These are phyloP conservation scores for Apiospora aurea DNA, from an alignment of 2,329 filamentous ascomycete species.

Conservation along the genomic window DNA sequence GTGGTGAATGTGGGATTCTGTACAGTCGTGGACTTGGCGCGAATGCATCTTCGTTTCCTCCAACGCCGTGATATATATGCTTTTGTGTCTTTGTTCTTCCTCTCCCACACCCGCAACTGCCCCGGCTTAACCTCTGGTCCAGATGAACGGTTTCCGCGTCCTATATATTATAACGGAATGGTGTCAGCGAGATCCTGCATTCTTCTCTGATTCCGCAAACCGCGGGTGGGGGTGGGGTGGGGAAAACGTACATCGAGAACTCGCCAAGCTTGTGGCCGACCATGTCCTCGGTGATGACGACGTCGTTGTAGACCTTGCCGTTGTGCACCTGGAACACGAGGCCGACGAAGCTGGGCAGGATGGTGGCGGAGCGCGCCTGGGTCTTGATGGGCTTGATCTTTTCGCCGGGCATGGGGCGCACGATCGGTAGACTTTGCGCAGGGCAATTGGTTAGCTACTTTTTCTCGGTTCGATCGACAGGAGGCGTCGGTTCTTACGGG, in stretches of 20 bases:
- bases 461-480: no score
- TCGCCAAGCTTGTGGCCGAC: conserved; percentile 94
- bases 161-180: conserved; percentile 41
- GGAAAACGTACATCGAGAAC: conserved; percentile 80
- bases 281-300: conserved; percentile 92
- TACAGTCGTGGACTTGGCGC: background rate
- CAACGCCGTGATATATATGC: conserved; percentile 33
- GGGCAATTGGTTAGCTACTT: background rate
- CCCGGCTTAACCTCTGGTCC: conserved; percentile 46
- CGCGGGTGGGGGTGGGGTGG: background rate
- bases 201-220: background rate
- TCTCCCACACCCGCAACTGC: conserved; percentile 6
- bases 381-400: conserved; percentile 79
- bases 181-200: conserved; percentile 1
- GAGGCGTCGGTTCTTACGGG: conserved; percentile 58
- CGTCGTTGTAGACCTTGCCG: conserved; percentile 84
- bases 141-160: conserved; percentile 66
- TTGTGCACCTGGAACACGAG: conserved; percentile 91
- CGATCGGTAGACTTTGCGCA: conserved; percentile 65
- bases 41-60: conserved; percentile 19
- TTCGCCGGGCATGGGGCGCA: conserved; percentile 65
- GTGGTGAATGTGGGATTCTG: background rate
- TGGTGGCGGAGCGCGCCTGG: conserved; percentile 85
- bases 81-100: conserved; percentile 4
- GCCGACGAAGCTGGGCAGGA: conserved; percentile 91